phyloP scores from a whole-genome alignment of 1,139 yeast species.

The Taphrina pruni region DNA sequence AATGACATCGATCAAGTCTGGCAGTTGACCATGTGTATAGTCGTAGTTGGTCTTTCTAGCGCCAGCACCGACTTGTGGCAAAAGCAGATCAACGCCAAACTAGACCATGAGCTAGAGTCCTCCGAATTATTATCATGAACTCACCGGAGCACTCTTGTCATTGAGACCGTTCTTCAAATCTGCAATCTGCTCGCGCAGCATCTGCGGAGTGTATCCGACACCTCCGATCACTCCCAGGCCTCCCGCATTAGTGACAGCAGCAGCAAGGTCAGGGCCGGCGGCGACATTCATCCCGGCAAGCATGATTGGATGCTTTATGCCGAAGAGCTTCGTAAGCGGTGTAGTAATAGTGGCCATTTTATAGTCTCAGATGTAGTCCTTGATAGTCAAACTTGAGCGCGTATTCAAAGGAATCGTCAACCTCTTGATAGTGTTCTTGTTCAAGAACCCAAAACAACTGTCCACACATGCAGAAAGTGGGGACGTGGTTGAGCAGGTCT shows the following conservation, averaged over 20 bases:
- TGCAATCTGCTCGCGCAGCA: slow-evolving; percentile 47
- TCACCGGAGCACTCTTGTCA: slow-evolving; percentile 44
- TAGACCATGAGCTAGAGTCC: slow-evolving; percentile 39
- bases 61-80: slow-evolving; percentile 49
- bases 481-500: background rate
- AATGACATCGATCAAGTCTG: slow-evolving; percentile 47
- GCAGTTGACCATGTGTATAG: slow-evolving; percentile 48
- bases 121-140: slow-evolving; percentile 5
- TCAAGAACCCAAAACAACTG: background rate
- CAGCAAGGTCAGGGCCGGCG: slow-evolving; percentile 49
- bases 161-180: slow-evolving; percentile 47
- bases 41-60: slow-evolving; percentile 50
- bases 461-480: background rate
- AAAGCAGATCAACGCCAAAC: slow-evolving; percentile 49
- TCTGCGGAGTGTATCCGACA: slow-evolving; percentile 47
- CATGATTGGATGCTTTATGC: slow-evolving; percentile 49
- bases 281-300: slow-evolving; percentile 50
- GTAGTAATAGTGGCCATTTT: slow-evolving; percentile 43
- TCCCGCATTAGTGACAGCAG: slow-evolving; percentile 50
- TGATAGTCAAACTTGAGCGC: no score
- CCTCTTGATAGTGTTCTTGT: background rate
- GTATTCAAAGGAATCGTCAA: no score
- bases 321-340: slow-evolving; percentile 48
- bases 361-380: no score
- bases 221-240: slow-evolving; percentile 50